phyloP scores from a whole-genome alignment of 1,284 basidiomycete species.

The Leccinum pseudoinsigne region DNA sequence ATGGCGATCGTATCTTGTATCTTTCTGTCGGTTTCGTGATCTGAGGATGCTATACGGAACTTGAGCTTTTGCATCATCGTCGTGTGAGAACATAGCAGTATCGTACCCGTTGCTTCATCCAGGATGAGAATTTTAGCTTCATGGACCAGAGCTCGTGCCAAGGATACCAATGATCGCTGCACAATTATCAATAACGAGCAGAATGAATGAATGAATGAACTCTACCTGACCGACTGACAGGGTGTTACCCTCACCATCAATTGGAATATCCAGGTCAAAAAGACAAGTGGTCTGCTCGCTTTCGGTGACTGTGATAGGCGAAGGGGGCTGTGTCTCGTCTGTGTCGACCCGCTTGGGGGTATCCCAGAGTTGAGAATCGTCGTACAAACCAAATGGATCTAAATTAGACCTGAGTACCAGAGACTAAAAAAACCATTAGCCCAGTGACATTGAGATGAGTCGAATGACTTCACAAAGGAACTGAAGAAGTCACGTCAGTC shows the following conservation, averaged over 20 bases:
- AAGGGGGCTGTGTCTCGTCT: slow-evolving; percentile 24
- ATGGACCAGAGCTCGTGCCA: slow-evolving; percentile 82
- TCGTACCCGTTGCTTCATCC: slow-evolving; percentile 68
- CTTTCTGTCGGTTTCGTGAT: slow-evolving; percentile 82
- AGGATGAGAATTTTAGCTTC: slow-evolving; percentile 76
- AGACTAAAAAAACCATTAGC: slow-evolving; percentile 43
- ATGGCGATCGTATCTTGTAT: slow-evolving; percentile 86
- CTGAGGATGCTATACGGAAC: slow-evolving; percentile 57
- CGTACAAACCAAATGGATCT: slow-evolving; percentile 75
- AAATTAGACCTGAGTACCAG: slow-evolving; percentile 82
- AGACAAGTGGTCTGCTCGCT: slow-evolving; percentile 37
- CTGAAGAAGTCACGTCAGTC: slow-evolving; percentile 8
- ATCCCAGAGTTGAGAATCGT: slow-evolving; percentile 76
- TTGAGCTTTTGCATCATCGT: slow-evolving; percentile 37
- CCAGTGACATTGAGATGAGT: neutral
- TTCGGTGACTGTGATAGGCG: neutral
- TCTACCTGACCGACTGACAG: slow-evolving; percentile 58
- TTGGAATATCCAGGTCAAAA: slow-evolving; percentile 77
- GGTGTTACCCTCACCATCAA: slow-evolving; percentile 88
- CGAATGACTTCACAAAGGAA: slow-evolving; percentile 20
- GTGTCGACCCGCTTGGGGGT: slow-evolving; percentile 71
- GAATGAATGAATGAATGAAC: slow-evolving; percentile 43
- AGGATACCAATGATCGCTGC: slow-evolving; percentile 76
- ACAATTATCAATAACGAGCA: slow-evolving; percentile 25
- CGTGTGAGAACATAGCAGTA: neutral